phyloP scores from a whole-genome alignment of 2,329 filamentous ascomycete genomes.

The Cyclaneusma minus region DNA sequence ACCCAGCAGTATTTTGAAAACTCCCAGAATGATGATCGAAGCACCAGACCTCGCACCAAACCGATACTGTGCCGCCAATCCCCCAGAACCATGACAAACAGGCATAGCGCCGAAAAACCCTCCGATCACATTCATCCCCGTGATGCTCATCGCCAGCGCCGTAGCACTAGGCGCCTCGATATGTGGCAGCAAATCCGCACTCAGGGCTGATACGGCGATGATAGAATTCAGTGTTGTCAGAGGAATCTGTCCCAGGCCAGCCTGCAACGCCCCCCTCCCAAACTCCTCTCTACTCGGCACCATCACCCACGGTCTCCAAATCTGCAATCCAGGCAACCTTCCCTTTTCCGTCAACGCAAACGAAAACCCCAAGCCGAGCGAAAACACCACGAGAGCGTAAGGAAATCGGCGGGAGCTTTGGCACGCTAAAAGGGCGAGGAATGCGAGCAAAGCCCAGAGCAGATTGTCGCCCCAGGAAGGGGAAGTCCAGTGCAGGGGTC shows the following conservation, averaged over 20 bases:
- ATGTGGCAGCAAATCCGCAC: constrained; percentile 59
- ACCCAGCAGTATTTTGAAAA: constrained; percentile 61
- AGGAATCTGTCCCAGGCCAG: constrained; percentile 62
- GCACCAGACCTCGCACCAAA: constrained; percentile 84
- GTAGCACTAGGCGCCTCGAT: constrained; percentile 57
- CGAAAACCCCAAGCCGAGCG: constrained; percentile 52
- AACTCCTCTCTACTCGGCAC: constrained; percentile 31
- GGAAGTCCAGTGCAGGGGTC: constrained; percentile 50
- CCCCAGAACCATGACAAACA: constrained; percentile 83
- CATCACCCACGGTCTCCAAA: constrained; percentile 43
- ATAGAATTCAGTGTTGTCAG: constrained; percentile 88
- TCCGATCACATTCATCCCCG: constrained; percentile 66
- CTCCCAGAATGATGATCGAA: constrained; percentile 65
- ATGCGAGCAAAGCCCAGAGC: constrained; percentile 60
- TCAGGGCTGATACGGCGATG: constrained; percentile 70
- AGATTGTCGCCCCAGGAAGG: constrained; percentile 62
- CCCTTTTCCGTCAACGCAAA: constrained; percentile 23
- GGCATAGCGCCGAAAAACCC: constrained; percentile 96
- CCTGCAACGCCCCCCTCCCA: constrained; percentile 37
- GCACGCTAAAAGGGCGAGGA: constrained; percentile 53
- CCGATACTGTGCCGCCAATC: constrained; percentile 76
- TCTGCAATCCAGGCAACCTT: constrained; percentile 32
- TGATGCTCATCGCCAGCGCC: constrained; percentile 66
- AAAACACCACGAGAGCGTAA: constrained; percentile 61
- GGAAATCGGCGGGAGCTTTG: constrained; percentile 52